A percentile compares a stretch with the other conserved stretches of the same genome.
phyloP scores from a whole-genome alignment of 352 stramenopile genomes.

The Pythium phragmitis region DNA sequence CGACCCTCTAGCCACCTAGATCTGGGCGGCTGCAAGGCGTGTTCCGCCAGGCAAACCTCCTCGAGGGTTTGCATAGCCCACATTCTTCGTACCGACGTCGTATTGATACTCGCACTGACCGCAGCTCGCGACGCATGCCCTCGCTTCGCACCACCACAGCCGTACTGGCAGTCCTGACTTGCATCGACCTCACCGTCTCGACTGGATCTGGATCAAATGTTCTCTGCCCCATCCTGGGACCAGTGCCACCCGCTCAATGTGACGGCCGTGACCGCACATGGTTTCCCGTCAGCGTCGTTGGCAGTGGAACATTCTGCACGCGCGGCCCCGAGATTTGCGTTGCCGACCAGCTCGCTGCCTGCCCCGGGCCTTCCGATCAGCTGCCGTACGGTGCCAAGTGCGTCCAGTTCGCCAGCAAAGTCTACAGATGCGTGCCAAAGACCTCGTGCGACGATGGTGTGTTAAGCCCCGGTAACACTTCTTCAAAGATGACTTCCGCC shows the following conservation, averaged over 20 bases:
- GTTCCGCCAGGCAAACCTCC: background rate
- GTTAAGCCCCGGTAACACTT: background rate
- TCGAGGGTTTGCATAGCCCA: background rate
- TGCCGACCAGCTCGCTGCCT: slow-evolving; percentile 17
- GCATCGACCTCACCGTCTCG: background rate
- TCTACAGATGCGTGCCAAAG: slow-evolving; percentile 30
- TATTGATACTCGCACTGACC: slow-evolving; percentile 10
- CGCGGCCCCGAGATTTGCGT: slow-evolving; percentile 23
- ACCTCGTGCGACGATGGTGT: slow-evolving; percentile 14
- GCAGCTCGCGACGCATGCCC: background rate
- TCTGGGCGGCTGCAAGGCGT: no score
- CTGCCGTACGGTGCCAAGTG: slow-evolving; percentile 30
- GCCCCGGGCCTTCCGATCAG: slow-evolving; percentile 13
- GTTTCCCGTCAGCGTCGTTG: slow-evolving; percentile 30
- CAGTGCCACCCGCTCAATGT: slow-evolving; percentile 9
- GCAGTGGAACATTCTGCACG: slow-evolving; percentile 22
- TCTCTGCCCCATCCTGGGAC: slow-evolving; percentile 4
- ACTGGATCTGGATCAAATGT: background rate
- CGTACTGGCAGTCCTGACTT: background rate
- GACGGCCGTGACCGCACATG: slow-evolving; percentile 23
- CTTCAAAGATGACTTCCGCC: background rate
- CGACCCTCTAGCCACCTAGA: background rate
- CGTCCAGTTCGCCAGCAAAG: slow-evolving; percentile 13
- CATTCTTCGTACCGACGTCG: slow-evolving; percentile 18
- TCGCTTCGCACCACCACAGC: background rate